A percentile compares a stretch with the other conserved stretches of the same genome.
Conservation (phyloP, 2,329 filamentous ascomycete species). For the Penicillium paneum region DNA sequence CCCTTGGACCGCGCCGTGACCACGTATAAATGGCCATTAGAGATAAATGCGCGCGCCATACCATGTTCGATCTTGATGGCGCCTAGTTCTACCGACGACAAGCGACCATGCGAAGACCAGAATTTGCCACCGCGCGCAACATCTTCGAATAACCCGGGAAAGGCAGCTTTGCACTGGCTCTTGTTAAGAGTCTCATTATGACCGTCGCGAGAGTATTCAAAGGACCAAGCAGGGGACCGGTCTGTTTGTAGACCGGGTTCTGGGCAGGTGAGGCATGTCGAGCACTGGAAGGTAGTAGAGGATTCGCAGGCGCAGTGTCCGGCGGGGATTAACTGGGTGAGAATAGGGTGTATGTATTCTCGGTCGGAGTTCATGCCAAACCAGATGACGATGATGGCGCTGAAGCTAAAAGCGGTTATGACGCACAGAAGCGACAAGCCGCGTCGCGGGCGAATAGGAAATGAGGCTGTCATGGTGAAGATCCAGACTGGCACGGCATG, state of each 20-base stretch:
- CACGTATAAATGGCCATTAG: constrained; percentile 33
- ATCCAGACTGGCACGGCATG: constrained; percentile 2
- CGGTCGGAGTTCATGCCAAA: constrained; percentile 38
- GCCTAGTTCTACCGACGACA: constrained; percentile 30
- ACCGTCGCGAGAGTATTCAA: constrained; percentile 33
- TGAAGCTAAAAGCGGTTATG: constrained; percentile 19
- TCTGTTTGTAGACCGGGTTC: constrained; percentile 13
- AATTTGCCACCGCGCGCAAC: constrained; percentile 29
- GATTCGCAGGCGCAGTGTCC: constrained; percentile 40
- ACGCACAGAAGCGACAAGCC: constrained; percentile 22
- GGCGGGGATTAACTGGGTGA: constrained; percentile 40
- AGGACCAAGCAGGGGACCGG: constrained; percentile 27
- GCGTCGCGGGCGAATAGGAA: constrained; percentile 21
- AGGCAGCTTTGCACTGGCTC: constrained; percentile 32
- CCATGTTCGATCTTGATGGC: constrained; percentile 27
- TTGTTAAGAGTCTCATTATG: constrained; percentile 29
- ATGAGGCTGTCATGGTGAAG: constrained; percentile 22
- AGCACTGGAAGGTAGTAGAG: constrained; percentile 40
- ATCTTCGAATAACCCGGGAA: constrained; percentile 40
- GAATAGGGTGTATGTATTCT: constrained; percentile 35
- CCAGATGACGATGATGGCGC: constrained; percentile 27
- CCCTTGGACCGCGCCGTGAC: constrained; percentile 29
- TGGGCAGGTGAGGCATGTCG: constrained; percentile 33
- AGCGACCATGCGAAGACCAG: constrained; percentile 27
- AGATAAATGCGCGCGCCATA: constrained; percentile 38